Evolutionary conservation across 768 basidiomycete species (phyloP).

Genomic region (Termitomyces sp.): DNA sequence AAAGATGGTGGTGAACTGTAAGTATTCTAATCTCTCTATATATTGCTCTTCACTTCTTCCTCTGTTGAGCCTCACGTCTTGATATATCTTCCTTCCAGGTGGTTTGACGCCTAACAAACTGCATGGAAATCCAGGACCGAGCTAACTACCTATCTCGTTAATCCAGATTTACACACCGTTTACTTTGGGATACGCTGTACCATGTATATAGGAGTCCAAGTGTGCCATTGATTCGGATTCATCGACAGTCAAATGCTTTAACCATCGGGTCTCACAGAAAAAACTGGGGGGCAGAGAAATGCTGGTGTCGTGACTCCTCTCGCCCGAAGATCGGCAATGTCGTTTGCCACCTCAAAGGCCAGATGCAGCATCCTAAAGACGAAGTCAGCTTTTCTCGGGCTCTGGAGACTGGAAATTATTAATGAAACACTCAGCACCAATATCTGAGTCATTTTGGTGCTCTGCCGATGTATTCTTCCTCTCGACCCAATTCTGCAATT

Average conservation of each 20-base stretch:
- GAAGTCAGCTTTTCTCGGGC: background rate
- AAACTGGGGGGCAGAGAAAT: too few species aligned
- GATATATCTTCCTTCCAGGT: background rate
- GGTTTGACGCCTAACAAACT: background rate
- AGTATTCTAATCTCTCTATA: background rate
- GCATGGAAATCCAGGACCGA: background rate
- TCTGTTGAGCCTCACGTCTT: background rate
- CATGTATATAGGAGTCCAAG: too few species aligned
- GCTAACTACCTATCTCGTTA: too few species aligned
- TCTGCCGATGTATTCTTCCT: background rate
- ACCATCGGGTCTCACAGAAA: too few species aligned
- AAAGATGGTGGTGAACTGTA: constrained; percentile 9
- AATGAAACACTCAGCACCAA: background rate
- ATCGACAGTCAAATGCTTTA: too few species aligned
- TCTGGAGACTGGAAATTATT: background rate
- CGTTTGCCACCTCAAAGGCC: constrained; percentile 40
- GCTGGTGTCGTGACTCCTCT: too few species aligned
- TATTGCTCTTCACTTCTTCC: background rate
- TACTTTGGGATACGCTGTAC: too few species aligned
- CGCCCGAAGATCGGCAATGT: background rate
- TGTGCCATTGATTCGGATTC: too few species aligned
- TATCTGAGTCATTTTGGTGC: background rate
- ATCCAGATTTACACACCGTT: too few species aligned
- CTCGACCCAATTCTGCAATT: too few species aligned
- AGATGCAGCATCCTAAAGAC: constrained; percentile 14